Percentiles rank a stretch among this genome's conserved stretches.
These are phyloP conservation scores for Pisolithus microcarpus DNA, from an alignment of 768 basidiomycete species.

Conservation along the genomic window DNA sequence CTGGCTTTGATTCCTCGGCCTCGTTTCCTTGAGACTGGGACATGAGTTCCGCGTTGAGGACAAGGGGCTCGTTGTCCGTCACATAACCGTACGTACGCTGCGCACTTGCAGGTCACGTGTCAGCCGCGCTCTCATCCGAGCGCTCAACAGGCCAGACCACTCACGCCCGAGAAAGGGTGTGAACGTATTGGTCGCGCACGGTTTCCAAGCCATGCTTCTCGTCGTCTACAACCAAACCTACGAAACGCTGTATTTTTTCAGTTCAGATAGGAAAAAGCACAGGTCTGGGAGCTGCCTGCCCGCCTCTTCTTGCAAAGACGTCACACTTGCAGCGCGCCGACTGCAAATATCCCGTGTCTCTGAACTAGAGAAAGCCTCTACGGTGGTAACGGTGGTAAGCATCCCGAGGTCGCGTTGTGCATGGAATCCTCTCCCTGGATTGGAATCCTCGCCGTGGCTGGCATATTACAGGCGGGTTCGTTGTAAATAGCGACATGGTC, in stretches of 20 bases:
- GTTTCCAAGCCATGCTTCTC: slow-evolving; percentile 22
- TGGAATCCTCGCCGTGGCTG: slow-evolving; percentile 47
- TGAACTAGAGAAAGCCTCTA: background rate
- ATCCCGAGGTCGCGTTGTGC: slow-evolving; percentile 23
- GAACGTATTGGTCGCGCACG: background rate
- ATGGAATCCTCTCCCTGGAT: slow-evolving; percentile 40
- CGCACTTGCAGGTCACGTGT: background rate
- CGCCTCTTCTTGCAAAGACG: slow-evolving; percentile 18
- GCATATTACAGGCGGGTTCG: slow-evolving; percentile 51
- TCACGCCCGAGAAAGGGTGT: no score
- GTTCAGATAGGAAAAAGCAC: slow-evolving; percentile 1
- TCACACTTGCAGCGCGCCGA: slow-evolving; percentile 10
- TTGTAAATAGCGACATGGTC: background rate
- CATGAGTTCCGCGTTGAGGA: slow-evolving; percentile 7
- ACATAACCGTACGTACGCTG: slow-evolving; percentile 6
- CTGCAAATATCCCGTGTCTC: slow-evolving; percentile 5
- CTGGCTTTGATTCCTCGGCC: slow-evolving; percentile 16
- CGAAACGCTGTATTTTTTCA: slow-evolving; percentile 18
- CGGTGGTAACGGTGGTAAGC: slow-evolving; percentile 11
- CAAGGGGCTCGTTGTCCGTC: slow-evolving; percentile 6
- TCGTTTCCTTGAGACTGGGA: slow-evolving; percentile 19
- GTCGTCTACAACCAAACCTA: slow-evolving; percentile 33
- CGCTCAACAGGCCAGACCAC: no score
- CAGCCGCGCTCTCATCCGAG: background rate
- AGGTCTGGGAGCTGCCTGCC: slow-evolving; percentile 12